Evolutionary conservation across 1,284 basidiomycete species (phyloP), one percentile per base, ranked within the genome.

Genomic region (Tylopilus sp.): DNA sequence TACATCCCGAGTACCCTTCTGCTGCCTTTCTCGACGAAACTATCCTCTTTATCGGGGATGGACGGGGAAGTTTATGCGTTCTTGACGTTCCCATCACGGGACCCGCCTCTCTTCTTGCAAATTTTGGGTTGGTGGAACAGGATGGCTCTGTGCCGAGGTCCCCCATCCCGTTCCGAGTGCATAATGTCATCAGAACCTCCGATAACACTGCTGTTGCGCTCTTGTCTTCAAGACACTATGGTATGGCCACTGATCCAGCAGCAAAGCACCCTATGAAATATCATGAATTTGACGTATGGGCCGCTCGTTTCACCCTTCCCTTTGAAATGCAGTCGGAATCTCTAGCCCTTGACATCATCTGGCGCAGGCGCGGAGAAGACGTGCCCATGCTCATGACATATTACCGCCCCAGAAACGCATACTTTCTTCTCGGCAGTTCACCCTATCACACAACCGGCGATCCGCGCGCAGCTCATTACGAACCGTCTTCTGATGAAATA

Each of bases 1-100:
- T 65, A 19, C 80, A 76, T 57, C 70, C 63, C 48, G 92, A 95
- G 68, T 96, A 93, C 65, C 89, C 93, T 0, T 88, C 87, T 1
- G 79, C 78, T 4, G 71, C 75, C 1, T 81, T 86, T 46, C 61
- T 90, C 21, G 71, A 76, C 25, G 56, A 74, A 0, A 68, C 69
- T 0, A 68, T 72, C 4, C 77, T 83, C 58, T 73, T 86, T 30
- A 74, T 89, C 36, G 77, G 87, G 4, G 86, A 92, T 56, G 93
- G 93, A 8, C 71, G 74, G 47, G 90, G 90, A 7, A 65, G 72
- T 12, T 65, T 95, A 25, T 86, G 89, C 60, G 72, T 88, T 19
- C 69, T 82, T 49, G 70, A 69, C 36, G 46, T 69, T 34, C 63
- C 67, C 43, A 15, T 37, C 46, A 48, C 59, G n/a, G 70, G 67